Base-by-base conservation (phyloP, 2,329 filamentous ascomycete genomes). In the Paecilomyces variotii region DNA sequence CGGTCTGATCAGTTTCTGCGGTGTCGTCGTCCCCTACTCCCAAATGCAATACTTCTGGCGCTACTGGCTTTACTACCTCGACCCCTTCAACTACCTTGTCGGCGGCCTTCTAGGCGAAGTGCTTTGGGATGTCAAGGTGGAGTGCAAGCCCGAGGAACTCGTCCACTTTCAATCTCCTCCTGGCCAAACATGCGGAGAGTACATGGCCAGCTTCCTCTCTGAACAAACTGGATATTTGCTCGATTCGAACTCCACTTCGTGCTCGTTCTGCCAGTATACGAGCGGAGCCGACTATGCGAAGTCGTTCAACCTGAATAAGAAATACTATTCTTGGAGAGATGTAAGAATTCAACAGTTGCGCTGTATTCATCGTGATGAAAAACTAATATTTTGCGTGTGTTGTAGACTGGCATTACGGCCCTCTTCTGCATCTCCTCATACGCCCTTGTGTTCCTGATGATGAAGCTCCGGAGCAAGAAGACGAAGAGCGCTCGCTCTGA, bases 401-500 rank as follows among this genome's bases (percentile, higher is more conserved):
- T 39, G 9, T 57, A 73, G 71, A 72, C 69, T 19, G 72, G 70
- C 1, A 79, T 80, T 50, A 76, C 76, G 7, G 76, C 74, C 2
- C 61, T 79, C 2, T 79, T 79, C 62, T 77, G 72, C 53, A 64
- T 77, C 54, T 70, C 68, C 1, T 74, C 72, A 1, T 80, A 80
- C 60, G 72, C 65, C 4, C 58, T 77, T 57, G 78, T 80, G 1
- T 79, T 76, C 63, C 50, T 77, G 26, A 74, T 80, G 71, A 80
- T 79, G 78, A 80, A 79, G 66, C 62, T 80, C 52, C 67, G 78
- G 59, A 80, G 75, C 39, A 80, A 79, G 68, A 75, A 73, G 61
- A 78, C 74, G 14, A 79, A 79, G 70, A 79, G 70, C 52, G 76
- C 76, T 4, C 62, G 69, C 9, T 68, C 66, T 3, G 71, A 73